Evolutionary conservation across 225 moss, liverwort and hornwort genomes (phyloP).

Genomic region (Asterella californica): DNA sequence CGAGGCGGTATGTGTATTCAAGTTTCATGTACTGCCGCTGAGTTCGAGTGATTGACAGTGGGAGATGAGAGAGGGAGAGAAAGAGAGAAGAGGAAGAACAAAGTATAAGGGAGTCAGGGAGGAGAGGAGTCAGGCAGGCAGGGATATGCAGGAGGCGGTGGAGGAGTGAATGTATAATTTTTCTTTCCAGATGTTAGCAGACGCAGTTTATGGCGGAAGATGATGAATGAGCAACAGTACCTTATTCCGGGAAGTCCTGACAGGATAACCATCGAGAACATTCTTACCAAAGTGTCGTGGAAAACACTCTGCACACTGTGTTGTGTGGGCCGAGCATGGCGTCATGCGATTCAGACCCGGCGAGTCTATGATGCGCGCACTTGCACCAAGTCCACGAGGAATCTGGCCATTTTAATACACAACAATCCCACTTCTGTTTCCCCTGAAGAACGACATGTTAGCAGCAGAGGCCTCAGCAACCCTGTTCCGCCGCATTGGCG

Average conservation of each 20-base stretch:
- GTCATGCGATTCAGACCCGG: constrained; percentile 34
- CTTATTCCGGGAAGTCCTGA: constrained; percentile 43
- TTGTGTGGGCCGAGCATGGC: constrained; percentile 41
- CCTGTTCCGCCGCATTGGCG: constrained; percentile 40
- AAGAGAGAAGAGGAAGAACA: too few species aligned
- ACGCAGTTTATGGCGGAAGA: background rate
- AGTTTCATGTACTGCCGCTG: too few species aligned
- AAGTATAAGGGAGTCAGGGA: too few species aligned
- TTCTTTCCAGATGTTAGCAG: too few species aligned
- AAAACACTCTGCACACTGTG: constrained; percentile 35
- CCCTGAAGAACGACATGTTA: background rate
- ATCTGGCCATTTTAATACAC: constrained; percentile 26
- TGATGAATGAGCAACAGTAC: constrained; percentile 24
- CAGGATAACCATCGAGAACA: constrained; percentile 45
- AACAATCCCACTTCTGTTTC: background rate
- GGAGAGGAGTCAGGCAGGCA: too few species aligned
- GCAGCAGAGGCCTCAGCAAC: constrained; percentile 16
- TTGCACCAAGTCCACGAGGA: constrained; percentile 31
- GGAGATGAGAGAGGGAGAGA: too few species aligned
- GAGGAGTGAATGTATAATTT: too few species aligned
- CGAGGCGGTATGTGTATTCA: too few species aligned
- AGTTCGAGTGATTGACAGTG: too few species aligned
- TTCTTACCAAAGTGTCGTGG: constrained; percentile 42
- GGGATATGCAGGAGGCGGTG: too few species aligned
- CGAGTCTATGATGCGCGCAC: constrained; percentile 43